Evolutionary conservation across 140 eudicot genomes (phyloP), one percentile per base, ranked within the genome.

Genomic region (Bidens hawaiensis): DNA sequence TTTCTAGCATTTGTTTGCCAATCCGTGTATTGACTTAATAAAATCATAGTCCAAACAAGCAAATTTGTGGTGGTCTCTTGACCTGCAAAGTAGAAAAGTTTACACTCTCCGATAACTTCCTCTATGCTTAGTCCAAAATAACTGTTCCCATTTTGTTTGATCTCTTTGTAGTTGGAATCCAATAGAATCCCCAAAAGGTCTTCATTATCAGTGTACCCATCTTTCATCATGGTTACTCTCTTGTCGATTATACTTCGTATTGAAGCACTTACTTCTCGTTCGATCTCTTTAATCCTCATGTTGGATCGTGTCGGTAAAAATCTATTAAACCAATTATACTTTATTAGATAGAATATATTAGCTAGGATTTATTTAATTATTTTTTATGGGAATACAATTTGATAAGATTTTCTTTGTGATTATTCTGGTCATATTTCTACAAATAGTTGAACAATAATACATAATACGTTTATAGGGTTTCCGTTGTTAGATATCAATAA

Each of bases 1-100:
- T 59, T 25, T 19, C 65, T 59, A 19, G 65, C 65, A 36, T 4
- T 48, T 36, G 16, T 42, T 36, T 59, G 65, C 65, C 49, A 59
- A 4, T 59, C 26, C 5, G 4, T 34, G 65, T 59, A 14, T 59
- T 59, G 50, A 36, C 49, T 25, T 33, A 59, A 36, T 21, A 48
- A 9, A 48, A 48, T 21, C 55, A 48, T 48, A 48, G 55, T 48
- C 55, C 55, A 48, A 21, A 48, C 55, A 48, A 48, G 26, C 28
- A 48, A 9, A 49, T 49, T 48, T 11, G 2, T 6, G 0, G 28
- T 19, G 28, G 55, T 48, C 55, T 48, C 55, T 48, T 48, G 55
- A 10, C 55, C 55, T 1, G 55, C 55, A 48, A 48, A 48, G 55
- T 48, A 48, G 11, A 48, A 48, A 9, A 48, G 28, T 48, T 48